A percentile compares a stretch with the other conserved stretches of the same genome.
phyloP scores from a whole-genome alignment of 2,329 filamentous ascomycete genomes.

The Gaeumannomyces sp. region DNA sequence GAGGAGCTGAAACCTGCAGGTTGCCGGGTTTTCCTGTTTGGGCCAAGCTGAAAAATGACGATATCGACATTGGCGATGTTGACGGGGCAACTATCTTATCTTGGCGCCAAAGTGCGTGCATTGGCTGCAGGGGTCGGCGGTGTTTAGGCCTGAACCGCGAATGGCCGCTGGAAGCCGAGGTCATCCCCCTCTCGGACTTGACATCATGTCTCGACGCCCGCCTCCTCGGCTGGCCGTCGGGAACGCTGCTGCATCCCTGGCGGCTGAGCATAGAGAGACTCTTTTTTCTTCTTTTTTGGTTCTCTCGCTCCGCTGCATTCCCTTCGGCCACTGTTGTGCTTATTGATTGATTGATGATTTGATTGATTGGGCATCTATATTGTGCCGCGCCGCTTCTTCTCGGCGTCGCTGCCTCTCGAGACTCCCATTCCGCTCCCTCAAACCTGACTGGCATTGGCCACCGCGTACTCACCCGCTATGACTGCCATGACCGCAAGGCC shows the following conservation, averaged over 20 bases:
- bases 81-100: slow-evolving; percentile 36
- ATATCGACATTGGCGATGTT: slow-evolving; percentile 31
- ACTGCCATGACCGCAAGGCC: neutral
- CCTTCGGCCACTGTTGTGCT: too few species aligned
- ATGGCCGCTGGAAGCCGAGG: slow-evolving; percentile 10
- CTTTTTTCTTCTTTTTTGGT: neutral
- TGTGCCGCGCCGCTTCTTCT: neutral
- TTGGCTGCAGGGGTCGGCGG: neutral
- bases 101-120: neutral
- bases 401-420: neutral
- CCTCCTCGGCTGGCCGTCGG: neutral
- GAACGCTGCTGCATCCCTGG: neutral
- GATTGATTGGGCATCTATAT: neutral
- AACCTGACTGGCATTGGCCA: neutral
- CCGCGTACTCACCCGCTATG: neutral
- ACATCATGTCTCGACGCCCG: slow-evolving; percentile 1
- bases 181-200: neutral
- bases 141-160: slow-evolving; percentile 4
- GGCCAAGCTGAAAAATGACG: slow-evolving; percentile 4
- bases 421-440: neutral
- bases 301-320: too few species aligned
- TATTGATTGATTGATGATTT: neutral
- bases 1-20: neutral
- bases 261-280: neutral
- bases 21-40: slow-evolving; percentile 11